Conservation (phyloP, 495 filamentous ascomycete species). For the Pseudoneurospora amorphoporcata region DNA sequence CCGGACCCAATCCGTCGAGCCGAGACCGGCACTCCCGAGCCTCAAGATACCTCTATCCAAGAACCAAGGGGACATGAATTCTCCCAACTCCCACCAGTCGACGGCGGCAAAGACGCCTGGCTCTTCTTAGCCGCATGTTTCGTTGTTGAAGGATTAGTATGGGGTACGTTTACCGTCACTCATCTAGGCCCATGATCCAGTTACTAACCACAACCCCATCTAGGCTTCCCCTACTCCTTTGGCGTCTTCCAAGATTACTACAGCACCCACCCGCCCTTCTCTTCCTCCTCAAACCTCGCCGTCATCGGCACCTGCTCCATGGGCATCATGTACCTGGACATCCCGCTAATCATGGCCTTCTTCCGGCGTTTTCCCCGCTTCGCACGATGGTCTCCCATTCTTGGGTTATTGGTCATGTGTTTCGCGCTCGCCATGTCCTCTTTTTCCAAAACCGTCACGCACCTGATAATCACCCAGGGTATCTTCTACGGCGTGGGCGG, state of each 20-base stretch:
- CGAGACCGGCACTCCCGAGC: not conserved
- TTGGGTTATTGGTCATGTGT: conserved; percentile 31
- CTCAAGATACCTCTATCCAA: not conserved
- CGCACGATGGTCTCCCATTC: conserved; percentile 22
- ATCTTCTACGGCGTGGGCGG: conserved; percentile 42
- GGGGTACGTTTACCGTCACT: conserved; percentile 37
- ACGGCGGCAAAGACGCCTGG: conserved; percentile 55
- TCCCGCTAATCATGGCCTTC: conserved; percentile 29
- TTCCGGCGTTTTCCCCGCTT: conserved; percentile 19
- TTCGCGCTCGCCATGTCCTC: conserved; percentile 33
- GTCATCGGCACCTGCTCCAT: conserved; percentile 31
- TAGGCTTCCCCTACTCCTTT: conserved; percentile 56
- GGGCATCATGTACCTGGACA: conserved; percentile 42
- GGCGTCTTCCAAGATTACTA: conserved; percentile 41
- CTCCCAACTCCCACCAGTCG: conserved; percentile 43
- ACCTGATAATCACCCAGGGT: conserved; percentile 45
- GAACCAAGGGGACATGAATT: conserved; percentile 13
- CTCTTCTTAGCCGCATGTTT: conserved; percentile 53
- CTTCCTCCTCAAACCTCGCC: conserved; percentile 27
- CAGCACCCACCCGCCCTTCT: conserved; percentile 30
- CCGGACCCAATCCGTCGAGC: not conserved
- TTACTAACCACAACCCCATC: not conserved
- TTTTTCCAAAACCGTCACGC: conserved; percentile 32
- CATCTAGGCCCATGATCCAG: not conserved
- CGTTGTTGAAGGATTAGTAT: conserved; percentile 53